These are phyloP conservation scores for Helminthosporium solani DNA, from an alignment of 2,329 filamentous ascomycete species.

Conservation along the genomic window DNA sequence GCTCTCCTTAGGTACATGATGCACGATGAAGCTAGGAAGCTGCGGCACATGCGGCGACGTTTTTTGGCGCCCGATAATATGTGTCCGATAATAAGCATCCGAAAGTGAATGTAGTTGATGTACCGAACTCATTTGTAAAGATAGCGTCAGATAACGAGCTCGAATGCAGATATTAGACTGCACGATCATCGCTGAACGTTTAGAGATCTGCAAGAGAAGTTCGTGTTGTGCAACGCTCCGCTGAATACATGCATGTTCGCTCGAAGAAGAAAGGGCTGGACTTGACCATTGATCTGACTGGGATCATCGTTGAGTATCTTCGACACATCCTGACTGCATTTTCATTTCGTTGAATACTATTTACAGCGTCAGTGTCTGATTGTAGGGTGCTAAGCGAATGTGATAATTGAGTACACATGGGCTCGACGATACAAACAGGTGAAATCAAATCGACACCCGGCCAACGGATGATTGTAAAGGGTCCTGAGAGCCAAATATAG, in stretches of 20 bases:
- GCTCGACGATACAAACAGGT: conserved; percentile 2
- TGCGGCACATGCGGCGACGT: conserved; percentile 14
- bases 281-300: neutral
- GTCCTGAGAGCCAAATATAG: conserved; percentile 14
- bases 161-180: neutral
- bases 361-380: conserved; percentile 15
- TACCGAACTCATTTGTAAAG: neutral
- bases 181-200: neutral
- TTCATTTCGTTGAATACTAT: conserved; percentile 17
- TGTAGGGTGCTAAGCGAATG: conserved; percentile 12
- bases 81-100: conserved; percentile 1
- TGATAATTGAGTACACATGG: conserved; percentile 1
- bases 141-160: neutral
- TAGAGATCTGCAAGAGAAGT: neutral
- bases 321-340: conserved; percentile 8
- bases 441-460: conserved; percentile 8
- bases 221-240: neutral
- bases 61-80: conserved; percentile 3
- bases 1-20: conserved; percentile 9
- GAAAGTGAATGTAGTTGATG: conserved; percentile 1
- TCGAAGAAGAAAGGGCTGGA: neutral
- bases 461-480: conserved; percentile 5
- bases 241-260: neutral
- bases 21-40: conserved; percentile 8
- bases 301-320: conserved; percentile 7